Evolutionary conservation across 192 early-diverging fungal species (phyloP).

Genomic region (Coemansia sp.): DNA sequence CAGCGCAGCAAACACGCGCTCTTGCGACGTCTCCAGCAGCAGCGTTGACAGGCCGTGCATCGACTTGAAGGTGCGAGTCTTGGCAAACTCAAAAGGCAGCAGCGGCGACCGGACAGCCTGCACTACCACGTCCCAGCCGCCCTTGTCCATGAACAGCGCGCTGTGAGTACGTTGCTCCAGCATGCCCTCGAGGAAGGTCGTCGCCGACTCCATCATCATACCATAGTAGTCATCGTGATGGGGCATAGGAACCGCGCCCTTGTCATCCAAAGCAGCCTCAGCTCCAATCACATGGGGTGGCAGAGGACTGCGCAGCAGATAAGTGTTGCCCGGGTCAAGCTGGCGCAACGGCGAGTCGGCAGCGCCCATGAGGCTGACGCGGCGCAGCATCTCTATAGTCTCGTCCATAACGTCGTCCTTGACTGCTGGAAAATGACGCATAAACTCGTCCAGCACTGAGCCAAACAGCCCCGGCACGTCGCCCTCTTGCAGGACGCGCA

Average conservation of each 20-base stretch:
- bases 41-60: constrained; percentile 49
- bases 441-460: constrained; percentile 89
- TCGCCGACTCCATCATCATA: constrained; percentile 58
- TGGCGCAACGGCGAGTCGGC: constrained; percentile 32
- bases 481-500: constrained; percentile 76
- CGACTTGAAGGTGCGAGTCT: constrained; percentile 53
- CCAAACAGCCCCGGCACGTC: constrained; percentile 87
- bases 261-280: not conserved
- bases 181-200: constrained; percentile 55
- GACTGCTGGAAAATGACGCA: constrained; percentile 91
- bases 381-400: constrained; percentile 70
- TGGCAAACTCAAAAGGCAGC: constrained; percentile 54
- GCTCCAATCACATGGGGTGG: not conserved
- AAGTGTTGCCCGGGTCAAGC: constrained; percentile 49
- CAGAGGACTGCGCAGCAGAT: constrained; percentile 30
- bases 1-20: constrained; percentile 38
- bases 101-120: constrained; percentile 50
- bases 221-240: constrained; percentile 61
- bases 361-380: constrained; percentile 65
- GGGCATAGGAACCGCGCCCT: constrained; percentile 2
- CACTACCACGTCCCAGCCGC: constrained; percentile 51
- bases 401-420: constrained; percentile 73
- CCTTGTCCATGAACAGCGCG: constrained; percentile 48
- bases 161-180: constrained; percentile 52
- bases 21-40: constrained; percentile 51